Evolutionary conservation across 2,329 filamentous ascomycete genomes (phyloP).

Genomic region (Penicillium occitanis): DNA sequence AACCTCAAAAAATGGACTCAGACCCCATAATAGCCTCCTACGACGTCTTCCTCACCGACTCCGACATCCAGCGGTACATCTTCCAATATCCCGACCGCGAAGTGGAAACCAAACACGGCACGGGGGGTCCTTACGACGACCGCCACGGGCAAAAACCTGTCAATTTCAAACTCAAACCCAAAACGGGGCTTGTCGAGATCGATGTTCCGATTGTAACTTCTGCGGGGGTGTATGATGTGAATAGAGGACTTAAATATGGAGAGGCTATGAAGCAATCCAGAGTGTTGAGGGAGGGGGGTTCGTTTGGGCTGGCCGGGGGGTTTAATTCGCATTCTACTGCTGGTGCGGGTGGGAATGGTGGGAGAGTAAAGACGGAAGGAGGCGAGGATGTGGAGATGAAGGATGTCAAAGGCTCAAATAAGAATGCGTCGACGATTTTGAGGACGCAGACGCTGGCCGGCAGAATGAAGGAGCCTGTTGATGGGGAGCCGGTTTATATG

Average conservation of each 20-base stretch:
- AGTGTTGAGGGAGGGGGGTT: slow-evolving; percentile 60
- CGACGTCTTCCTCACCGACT: slow-evolving; percentile 80
- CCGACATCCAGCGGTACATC: slow-evolving; percentile 69
- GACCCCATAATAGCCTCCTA: slow-evolving; percentile 75
- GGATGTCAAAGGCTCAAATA: slow-evolving; percentile 26
- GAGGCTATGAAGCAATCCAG: slow-evolving; percentile 64
- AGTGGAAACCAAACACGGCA: slow-evolving; percentile 24
- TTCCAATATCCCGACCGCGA: slow-evolving; percentile 79
- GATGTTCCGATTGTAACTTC: slow-evolving; percentile 79
- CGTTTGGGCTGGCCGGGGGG: slow-evolving; percentile 69
- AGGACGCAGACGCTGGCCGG: slow-evolving; percentile 82
- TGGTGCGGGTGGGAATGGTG: slow-evolving; percentile 26
- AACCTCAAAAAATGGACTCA: slow-evolving; percentile 30
- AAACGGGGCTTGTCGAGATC: slow-evolving; percentile 81
- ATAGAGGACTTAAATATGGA: slow-evolving; percentile 80
- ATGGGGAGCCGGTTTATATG: slow-evolving; percentile 77
- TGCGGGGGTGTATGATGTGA: slow-evolving; percentile 71
- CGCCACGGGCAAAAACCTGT: slow-evolving; percentile 58
- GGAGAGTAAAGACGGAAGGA: slow-evolving; percentile 23
- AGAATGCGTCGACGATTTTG: slow-evolving; percentile 57
- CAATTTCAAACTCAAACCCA: slow-evolving; percentile 77
- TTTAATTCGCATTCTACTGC: slow-evolving; percentile 57
- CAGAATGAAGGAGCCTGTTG: slow-evolving; percentile 67
- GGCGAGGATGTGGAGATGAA: slow-evolving; percentile 36
- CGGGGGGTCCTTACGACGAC: slow-evolving; percentile 63